phyloP scores from a whole-genome alignment of 2,329 filamentous ascomycete species.

The Sporothrix pallida region DNA sequence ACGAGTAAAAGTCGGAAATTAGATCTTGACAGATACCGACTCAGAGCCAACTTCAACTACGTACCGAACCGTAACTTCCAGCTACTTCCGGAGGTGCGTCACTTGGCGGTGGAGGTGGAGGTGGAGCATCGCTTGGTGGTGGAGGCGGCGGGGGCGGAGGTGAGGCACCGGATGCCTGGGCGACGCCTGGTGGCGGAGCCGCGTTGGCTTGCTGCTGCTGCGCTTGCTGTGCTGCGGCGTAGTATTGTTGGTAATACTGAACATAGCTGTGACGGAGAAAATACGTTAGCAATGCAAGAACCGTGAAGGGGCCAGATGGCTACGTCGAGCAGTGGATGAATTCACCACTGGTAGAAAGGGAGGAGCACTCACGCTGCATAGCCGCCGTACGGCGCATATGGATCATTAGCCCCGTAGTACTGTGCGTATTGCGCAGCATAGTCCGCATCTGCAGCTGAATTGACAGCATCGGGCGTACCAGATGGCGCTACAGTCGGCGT shows the following conservation, averaged over 20 bases:
- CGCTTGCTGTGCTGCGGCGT: conserved; percentile 59
- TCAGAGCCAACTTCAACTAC: background rate
- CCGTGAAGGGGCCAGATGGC: no score
- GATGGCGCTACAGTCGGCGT: conserved; percentile 13
- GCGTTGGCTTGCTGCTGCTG: conserved; percentile 56
- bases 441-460: conserved; percentile 52
- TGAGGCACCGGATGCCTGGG: background rate
- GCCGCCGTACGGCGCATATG: conserved; percentile 89
- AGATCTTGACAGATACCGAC: no score
- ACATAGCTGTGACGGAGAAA: conserved; percentile 54
- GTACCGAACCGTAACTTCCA: conserved; percentile 57
- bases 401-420: conserved; percentile 73
- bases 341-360: background rate
- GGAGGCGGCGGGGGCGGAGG: conserved; percentile 51
- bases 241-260: conserved; percentile 77
- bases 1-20: no score
- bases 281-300: background rate
- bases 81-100: conserved; percentile 62
- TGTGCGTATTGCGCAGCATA: conserved; percentile 84
- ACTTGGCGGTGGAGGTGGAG: conserved; percentile 53
- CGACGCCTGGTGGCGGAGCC: conserved; percentile 30
- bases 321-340: background rate
- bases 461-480: conserved; percentile 6
- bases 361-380: conserved; percentile 69
- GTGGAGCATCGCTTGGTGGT: conserved; percentile 46